These are phyloP conservation scores for Gossypium herbaceum DNA, from an alignment of 345 rosid species.

Conservation along the genomic window DNA sequence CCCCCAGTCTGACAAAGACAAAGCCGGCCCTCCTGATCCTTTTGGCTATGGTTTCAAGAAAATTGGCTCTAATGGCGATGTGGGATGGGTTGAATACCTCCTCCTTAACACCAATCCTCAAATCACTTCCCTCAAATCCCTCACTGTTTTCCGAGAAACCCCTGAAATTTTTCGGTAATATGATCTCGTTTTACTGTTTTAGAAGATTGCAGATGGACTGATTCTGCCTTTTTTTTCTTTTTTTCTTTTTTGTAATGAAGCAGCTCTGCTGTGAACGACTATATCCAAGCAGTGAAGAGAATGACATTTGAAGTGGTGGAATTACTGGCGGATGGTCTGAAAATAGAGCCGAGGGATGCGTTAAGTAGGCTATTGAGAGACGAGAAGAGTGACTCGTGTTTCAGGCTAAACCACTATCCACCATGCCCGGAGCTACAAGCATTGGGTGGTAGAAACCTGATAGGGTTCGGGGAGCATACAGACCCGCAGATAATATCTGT, in stretches of 20 bases:
- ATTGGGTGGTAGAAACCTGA: slow-evolving; percentile 26
- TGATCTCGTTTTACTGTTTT: neutral
- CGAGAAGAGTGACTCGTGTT: slow-evolving; percentile 67
- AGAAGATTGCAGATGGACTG: neutral
- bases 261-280: slow-evolving; percentile 58
- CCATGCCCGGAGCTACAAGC: slow-evolving; percentile 34
- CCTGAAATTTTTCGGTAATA: slow-evolving; percentile 54
- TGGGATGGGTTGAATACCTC: slow-evolving; percentile 83
- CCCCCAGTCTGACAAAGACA: slow-evolving; percentile 66
- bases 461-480: slow-evolving; percentile 89
- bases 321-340: slow-evolving; percentile 64
- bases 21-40: slow-evolving; percentile 74
- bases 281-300: slow-evolving; percentile 51
- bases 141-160: slow-evolving; percentile 40
- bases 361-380: slow-evolving; percentile 71
- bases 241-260: neutral
- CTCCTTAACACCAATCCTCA: slow-evolving; percentile 56
- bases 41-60: slow-evolving; percentile 79
- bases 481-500: slow-evolving; percentile 94
- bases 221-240: neutral
- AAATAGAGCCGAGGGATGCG: slow-evolving; percentile 45
- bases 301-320: slow-evolving; percentile 69
- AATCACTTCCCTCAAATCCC: slow-evolving; percentile 31
- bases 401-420: slow-evolving; percentile 88
- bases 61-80: slow-evolving; percentile 78